phyloP scores from a whole-genome alignment of 1,139 yeast species.

The Yamadazyma dendronema region DNA sequence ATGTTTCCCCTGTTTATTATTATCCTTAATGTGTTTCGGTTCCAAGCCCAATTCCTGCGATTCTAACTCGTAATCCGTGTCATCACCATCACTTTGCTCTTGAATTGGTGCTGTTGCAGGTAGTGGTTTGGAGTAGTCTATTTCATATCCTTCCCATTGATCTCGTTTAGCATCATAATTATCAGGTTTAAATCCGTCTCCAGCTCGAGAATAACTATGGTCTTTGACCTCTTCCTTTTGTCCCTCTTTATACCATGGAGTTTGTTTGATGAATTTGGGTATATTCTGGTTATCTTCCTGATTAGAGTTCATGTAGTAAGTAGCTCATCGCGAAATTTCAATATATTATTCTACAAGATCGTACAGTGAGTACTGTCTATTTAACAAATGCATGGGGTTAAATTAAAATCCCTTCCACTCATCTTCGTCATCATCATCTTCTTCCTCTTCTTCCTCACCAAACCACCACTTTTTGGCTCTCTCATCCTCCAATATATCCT shows the following conservation, averaged over 20 bases:
- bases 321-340: conserved; percentile 3
- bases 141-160: conserved; percentile 74
- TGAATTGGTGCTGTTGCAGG: conserved; percentile 23
- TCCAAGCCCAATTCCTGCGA: conserved; percentile 46
- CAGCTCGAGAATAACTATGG: conserved; percentile 14
- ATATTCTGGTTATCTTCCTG: conserved; percentile 9
- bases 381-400: too few species aligned
- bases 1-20: conserved; percentile 33
- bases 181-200: conserved; percentile 21
- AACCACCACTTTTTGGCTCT: conserved; percentile 70
- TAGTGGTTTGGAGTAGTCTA: conserved; percentile 44
- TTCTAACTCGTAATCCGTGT: conserved; percentile 50
- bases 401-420: conserved; percentile 33
- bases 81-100: conserved; percentile 35
- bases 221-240: conserved; percentile 31
- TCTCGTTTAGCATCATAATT: conserved; percentile 71
- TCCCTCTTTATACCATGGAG: conserved; percentile 16
- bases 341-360: not conserved
- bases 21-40: conserved; percentile 24
- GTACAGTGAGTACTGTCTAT: not conserved
- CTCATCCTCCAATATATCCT: conserved; percentile 64
- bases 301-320: not conserved
- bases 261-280: conserved; percentile 20
- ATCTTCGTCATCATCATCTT: conserved; percentile 24
- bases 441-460: conserved; percentile 25